Evolutionary conservation across 2,329 filamentous ascomycete species (phyloP).

Genomic region (Cordyceps cicadae): DNA sequence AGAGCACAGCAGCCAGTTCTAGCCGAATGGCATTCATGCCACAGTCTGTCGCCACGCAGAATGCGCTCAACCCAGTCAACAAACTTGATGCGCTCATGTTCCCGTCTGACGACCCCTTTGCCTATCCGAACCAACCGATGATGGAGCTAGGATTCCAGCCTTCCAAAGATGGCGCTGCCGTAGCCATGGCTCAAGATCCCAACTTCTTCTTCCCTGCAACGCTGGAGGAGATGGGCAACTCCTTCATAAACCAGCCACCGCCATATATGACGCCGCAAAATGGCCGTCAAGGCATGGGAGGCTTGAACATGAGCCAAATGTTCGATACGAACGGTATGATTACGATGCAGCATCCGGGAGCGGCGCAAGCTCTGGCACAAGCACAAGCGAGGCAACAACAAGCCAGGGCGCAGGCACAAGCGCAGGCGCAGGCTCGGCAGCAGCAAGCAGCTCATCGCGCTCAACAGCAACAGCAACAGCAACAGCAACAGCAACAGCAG

Average conservation of each 20-base stretch:
- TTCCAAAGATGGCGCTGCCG: conserved; percentile 24
- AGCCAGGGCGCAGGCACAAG: conserved; percentile 23
- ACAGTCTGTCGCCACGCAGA: conserved; percentile 24
- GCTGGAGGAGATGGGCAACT: conserved; percentile 62
- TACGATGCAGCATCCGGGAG: conserved; percentile 21
- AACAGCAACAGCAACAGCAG: conserved; percentile 25
- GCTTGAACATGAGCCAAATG: conserved; percentile 36
- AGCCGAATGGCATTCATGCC: conserved; percentile 26
- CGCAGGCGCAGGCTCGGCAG: conserved; percentile 21
- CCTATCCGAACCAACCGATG: conserved; percentile 69
- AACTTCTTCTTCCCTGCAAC: conserved; percentile 45
- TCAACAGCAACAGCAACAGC: conserved; percentile 27
- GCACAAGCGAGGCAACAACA: conserved; percentile 20
- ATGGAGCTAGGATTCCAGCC: conserved; percentile 45
- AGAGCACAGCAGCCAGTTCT: conserved; percentile 33
- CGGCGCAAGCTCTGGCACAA: conserved; percentile 23
- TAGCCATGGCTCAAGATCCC: conserved; percentile 28
- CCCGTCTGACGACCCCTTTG: conserved; percentile 67
- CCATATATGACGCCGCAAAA: conserved; percentile 57
- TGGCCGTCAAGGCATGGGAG: conserved; percentile 31
- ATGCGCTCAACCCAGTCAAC: conserved; percentile 43
- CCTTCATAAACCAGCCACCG: conserved; percentile 62
- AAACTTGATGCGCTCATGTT: conserved; percentile 77
- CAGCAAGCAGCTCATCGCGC: conserved; percentile 6
- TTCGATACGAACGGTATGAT: conserved; percentile 37